Base-by-base conservation (phyloP, 352 stramenopile species). In the Pythium monospermum region DNA sequence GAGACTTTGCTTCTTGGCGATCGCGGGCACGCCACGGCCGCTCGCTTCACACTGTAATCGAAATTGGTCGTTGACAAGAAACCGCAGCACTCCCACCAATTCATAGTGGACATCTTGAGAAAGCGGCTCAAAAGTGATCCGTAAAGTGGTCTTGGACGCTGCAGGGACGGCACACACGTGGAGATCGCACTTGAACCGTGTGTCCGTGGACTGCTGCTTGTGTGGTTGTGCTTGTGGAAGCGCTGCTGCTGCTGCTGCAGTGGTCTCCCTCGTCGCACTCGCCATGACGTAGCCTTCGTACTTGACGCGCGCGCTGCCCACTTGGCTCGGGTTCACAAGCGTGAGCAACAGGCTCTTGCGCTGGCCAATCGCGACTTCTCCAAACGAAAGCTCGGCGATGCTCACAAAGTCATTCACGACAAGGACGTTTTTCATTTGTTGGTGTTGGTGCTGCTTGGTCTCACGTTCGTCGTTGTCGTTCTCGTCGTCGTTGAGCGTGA, bases 131-230 rank as follows among this genome's bases (percentile, higher is more conserved):
- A 85, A 92, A 10, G 71, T 86, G 10, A 92, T 69, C 19, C 73
- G 57, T 13, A 92, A 57, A 37, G 62, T 71, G 42, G 85, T 60
- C 0, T 70, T 69, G 43, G 75, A 68, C 1, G 83, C 60, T 0
- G 76, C 64, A 7, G 78, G 61, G n/a, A 92, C 69, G 1, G 87
- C 75, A 51, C 79, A 87, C 15, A 87, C 49, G 39, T 87, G 72
- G 10, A 90, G 28, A 41, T 90, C 79, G 49, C 79, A 90, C 38
- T 81, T 85, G 54, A 90, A 87, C 6, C 79, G 69, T 26, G 44
- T 16, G 31, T 53, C 61, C 36, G 55, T 42, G 6, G 63, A 54
- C 22, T 49, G 26, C 18, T 53, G 36, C 25, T 12, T 44, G 37
- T 1, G 55, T 36, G 32, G 30, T 52, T 23, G 22, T n/a, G n/a